These are phyloP conservation scores for Dichomitus squalens DNA, from an alignment of 1,284 basidiomycete genomes.

Conservation along the genomic window DNA sequence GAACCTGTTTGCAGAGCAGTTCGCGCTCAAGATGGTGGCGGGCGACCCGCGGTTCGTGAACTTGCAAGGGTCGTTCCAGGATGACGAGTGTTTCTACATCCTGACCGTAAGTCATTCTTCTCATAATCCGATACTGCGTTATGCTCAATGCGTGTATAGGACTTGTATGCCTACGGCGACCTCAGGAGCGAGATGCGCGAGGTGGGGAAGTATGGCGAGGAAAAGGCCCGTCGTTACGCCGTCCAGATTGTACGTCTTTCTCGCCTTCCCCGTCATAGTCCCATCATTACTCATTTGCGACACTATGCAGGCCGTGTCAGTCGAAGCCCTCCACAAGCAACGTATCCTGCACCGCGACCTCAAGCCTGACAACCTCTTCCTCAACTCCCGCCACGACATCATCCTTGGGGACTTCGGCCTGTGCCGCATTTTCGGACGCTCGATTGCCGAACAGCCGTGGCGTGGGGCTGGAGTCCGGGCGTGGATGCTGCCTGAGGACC, in stretches of 20 bases:
- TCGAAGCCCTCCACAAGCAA: slow-evolving; percentile 47
- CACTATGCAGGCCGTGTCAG: slow-evolving; percentile 36
- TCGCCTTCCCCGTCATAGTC: background rate
- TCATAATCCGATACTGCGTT: no score
- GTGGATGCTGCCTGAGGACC: background rate
- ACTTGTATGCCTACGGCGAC: slow-evolving; percentile 25
- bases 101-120: slow-evolving; percentile 22
- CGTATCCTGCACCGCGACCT: slow-evolving; percentile 37
- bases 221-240: slow-evolving; percentile 12
- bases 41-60: slow-evolving; percentile 19
- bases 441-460: slow-evolving; percentile 19
- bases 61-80: slow-evolving; percentile 28
- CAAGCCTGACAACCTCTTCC: slow-evolving; percentile 60
- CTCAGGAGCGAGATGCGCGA: slow-evolving; percentile 18
- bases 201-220: slow-evolving; percentile 9
- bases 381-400: no score
- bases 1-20: slow-evolving; percentile 19
- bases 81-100: slow-evolving; percentile 32
- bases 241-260: slow-evolving; percentile 27
- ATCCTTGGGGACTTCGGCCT: no score
- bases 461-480: slow-evolving; percentile 35
- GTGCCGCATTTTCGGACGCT: slow-evolving; percentile 60
- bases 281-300: slow-evolving; percentile 43
- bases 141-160: slow-evolving; percentile 16
- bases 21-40: slow-evolving; percentile 10